Conservation (phyloP, 331 rosid genomes). For the Arachis monticola region DNA sequence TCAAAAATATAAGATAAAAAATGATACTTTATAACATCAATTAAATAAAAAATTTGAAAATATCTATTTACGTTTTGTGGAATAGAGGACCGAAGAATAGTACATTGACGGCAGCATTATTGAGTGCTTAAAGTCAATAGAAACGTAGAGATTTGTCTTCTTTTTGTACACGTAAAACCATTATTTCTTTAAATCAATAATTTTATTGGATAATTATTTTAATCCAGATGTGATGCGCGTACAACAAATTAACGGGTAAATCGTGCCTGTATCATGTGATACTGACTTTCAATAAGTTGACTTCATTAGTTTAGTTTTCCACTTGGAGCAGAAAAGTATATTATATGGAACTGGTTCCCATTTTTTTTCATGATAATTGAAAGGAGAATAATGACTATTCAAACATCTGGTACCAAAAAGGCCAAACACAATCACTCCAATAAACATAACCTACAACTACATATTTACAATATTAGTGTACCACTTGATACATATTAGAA, state of each 20-base stretch:
- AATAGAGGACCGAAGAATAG: too few relatives aligned
- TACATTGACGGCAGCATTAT: background rate
- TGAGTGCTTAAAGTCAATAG: background rate
- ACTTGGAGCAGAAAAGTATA: background rate
- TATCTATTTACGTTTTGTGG: too few relatives aligned
- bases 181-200: background rate
- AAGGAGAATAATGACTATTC: too few relatives aligned
- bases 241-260: background rate
- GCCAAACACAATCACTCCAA: too few relatives aligned
- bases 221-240: background rate
- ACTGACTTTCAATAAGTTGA: background rate
- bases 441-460: too few relatives aligned
- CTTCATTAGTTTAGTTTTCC: too few relatives aligned
- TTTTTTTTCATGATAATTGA: too few relatives aligned
- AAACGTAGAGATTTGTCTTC: background rate
- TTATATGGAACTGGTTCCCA: background rate
- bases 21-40: too few relatives aligned
- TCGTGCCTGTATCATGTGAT: background rate
- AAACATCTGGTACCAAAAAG: too few relatives aligned
- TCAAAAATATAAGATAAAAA: too few relatives aligned
- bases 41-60: too few relatives aligned
- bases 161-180: background rate
- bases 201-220: background rate
- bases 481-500: background rate
- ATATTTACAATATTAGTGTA: too few relatives aligned